Evolutionary conservation across 2,329 filamentous ascomycete species (phyloP).

Genomic region (Davidsoniella eucalypti): DNA sequence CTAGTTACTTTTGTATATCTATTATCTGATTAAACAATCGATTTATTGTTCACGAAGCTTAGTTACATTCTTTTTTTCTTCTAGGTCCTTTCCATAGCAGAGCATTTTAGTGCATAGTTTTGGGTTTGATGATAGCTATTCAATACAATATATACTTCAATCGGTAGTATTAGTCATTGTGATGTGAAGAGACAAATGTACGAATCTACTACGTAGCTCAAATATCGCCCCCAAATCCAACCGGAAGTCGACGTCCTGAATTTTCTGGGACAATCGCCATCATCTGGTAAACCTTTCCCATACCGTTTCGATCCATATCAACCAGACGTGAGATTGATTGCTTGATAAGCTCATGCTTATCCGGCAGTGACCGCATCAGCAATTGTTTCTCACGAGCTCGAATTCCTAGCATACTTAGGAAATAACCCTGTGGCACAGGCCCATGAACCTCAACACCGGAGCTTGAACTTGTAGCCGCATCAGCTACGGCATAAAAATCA

Average conservation of each 20-base stretch:
- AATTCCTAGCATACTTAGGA: constrained; percentile 70
- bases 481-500: constrained; percentile 76
- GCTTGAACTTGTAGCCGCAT: constrained; percentile 60
- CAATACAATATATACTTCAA: no score
- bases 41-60: constrained; percentile 6
- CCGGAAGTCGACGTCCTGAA: constrained; percentile 54
- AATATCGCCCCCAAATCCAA: constrained; percentile 75
- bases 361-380: constrained; percentile 27
- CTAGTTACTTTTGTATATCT: neutral
- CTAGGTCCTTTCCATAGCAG: neutral
- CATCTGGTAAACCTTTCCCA: constrained; percentile 91
- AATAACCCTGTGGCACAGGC: constrained; percentile 70
- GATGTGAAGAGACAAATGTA: no score
- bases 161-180: no score
- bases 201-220: no score
- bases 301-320: constrained; percentile 66
- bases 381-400: constrained; percentile 57
- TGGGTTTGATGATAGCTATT: no score
- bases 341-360: constrained; percentile 41
- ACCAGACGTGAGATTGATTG: constrained; percentile 66
- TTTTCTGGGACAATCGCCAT: constrained; percentile 81
- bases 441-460: constrained; percentile 81
- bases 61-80: neutral
- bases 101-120: neutral
- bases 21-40: neutral